Percentiles rank a stretch among this genome's conserved stretches.
Evolutionary conservation across 2,329 filamentous ascomycete species (phyloP).

Genomic region (Colletotrichum australisinense): DNA sequence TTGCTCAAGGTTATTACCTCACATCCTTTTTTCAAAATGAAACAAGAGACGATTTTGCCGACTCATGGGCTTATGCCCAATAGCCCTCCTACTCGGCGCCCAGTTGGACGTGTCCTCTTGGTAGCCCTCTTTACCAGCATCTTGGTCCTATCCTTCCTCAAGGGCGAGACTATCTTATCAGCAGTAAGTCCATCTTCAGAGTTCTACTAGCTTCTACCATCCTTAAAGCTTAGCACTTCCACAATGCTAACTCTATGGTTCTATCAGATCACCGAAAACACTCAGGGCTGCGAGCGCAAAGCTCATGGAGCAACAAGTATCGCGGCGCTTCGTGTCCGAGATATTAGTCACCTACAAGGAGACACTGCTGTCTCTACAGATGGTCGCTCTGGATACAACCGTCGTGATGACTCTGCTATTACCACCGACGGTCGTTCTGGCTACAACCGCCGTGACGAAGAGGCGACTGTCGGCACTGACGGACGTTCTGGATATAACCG

Average conservation of each 20-base stretch:
- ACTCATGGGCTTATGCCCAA: neutral
- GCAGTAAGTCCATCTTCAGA: neutral
- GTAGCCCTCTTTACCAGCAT: neutral
- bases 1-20: neutral
- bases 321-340: neutral
- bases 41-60: neutral
- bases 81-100: neutral
- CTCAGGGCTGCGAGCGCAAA: neutral
- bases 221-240: fast-evolving
- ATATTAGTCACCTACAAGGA: neutral
- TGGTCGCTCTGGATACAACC: constrained; percentile 9
- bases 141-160: neutral
- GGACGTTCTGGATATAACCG: neutral
- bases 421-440: neutral
- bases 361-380: neutral
- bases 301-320: neutral
- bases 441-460: neutral
- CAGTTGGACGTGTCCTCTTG: neutral
- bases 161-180: neutral
- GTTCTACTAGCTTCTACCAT: neutral
- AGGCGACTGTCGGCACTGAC: neutral
- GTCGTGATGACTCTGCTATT: neutral
- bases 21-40: neutral
- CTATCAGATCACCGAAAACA: neutral
- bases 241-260: neutral